Evolutionary conservation across 2,329 filamentous ascomycete species (phyloP).

Genomic region (Ceratocystis alfenasii): DNA sequence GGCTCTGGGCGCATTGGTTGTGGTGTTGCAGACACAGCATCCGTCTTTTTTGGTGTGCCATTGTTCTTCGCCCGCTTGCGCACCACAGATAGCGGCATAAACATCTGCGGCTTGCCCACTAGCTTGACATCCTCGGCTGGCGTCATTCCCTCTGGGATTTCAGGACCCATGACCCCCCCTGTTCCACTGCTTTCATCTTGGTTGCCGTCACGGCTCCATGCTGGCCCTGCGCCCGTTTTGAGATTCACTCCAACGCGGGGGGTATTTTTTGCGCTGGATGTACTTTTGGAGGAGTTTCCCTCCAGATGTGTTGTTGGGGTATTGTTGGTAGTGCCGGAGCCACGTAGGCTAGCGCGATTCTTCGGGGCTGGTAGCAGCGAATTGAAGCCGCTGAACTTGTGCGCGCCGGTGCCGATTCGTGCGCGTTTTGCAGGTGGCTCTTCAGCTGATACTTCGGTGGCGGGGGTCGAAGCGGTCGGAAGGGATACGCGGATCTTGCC

Average conservation of each 20-base stretch:
- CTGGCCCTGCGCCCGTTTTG: slow-evolving; percentile 73
- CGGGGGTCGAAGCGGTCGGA: slow-evolving; percentile 40
- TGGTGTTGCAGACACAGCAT: not conserved
- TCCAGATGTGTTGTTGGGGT: slow-evolving; percentile 11
- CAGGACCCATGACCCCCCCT: slow-evolving; percentile 30
- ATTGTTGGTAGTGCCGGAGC: slow-evolving; percentile 23
- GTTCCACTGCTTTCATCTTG: slow-evolving; percentile 25
- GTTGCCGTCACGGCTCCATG: slow-evolving; percentile 53
- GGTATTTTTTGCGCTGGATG: slow-evolving; percentile 22
- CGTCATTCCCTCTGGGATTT: slow-evolving; percentile 45
- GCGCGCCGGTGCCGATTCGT: slow-evolving; percentile 47
- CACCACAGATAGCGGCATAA: slow-evolving; percentile 76
- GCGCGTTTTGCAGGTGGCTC: slow-evolving; percentile 58
- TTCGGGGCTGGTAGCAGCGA: slow-evolving; percentile 80
- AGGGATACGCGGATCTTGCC: slow-evolving; percentile 77
- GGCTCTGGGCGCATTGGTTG: not conserved
- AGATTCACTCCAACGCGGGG: slow-evolving; percentile 44
- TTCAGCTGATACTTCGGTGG: slow-evolving; percentile 25
- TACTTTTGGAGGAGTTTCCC: slow-evolving; percentile 17
- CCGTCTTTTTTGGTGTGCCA: slow-evolving; percentile 29
- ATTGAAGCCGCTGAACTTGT: slow-evolving; percentile 70
- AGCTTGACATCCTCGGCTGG: slow-evolving; percentile 53
- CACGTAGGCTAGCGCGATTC: slow-evolving; percentile 31
- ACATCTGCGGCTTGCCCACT: slow-evolving; percentile 71
- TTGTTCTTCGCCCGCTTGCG: slow-evolving; percentile 62